phyloP scores from a whole-genome alignment of 768 basidiomycete genomes.

The Gyrodon lividus region DNA sequence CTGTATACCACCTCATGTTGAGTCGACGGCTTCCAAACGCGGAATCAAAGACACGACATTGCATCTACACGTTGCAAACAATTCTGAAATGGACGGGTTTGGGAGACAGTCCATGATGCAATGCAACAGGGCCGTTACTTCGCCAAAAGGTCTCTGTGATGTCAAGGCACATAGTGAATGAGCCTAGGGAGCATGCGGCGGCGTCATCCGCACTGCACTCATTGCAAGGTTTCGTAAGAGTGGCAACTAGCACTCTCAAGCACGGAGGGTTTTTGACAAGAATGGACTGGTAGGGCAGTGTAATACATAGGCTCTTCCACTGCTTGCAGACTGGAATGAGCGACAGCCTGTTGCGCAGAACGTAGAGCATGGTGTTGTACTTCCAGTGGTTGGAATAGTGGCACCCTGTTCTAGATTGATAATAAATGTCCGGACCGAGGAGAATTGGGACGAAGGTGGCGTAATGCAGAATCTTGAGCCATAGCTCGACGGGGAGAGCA shows the following conservation, averaged over 20 bases:
- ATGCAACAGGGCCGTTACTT: not conserved
- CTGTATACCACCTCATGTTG: not conserved
- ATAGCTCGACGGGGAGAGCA: not conserved
- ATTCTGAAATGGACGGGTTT: conserved; percentile 1
- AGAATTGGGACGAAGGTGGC: conserved; percentile 6
- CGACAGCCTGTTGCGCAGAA: not conserved
- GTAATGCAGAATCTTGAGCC: conserved; percentile 4
- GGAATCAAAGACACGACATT: not conserved
- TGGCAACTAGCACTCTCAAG: not conserved
- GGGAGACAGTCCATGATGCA: conserved; percentile 4
- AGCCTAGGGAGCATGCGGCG: conserved; percentile 10
- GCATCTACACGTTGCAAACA: not conserved
- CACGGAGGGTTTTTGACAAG: not conserved
- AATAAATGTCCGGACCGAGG: not conserved
- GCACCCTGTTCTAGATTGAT: not conserved
- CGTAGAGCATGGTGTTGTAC: not conserved
- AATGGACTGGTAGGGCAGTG: conserved; percentile 8
- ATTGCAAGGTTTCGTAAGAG: not conserved
- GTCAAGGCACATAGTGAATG: conserved; percentile 4
- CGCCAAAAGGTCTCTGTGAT: not conserved
- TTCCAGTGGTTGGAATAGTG: not conserved
- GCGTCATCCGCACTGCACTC: not conserved
- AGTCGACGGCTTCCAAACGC: not conserved
- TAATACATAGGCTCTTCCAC: conserved; percentile 6
- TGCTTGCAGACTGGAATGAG: conserved; percentile 8